These are phyloP conservation scores for Fusarium caatingaense DNA, from an alignment of 2,329 filamentous ascomycete genomes.

Conservation along the genomic window DNA sequence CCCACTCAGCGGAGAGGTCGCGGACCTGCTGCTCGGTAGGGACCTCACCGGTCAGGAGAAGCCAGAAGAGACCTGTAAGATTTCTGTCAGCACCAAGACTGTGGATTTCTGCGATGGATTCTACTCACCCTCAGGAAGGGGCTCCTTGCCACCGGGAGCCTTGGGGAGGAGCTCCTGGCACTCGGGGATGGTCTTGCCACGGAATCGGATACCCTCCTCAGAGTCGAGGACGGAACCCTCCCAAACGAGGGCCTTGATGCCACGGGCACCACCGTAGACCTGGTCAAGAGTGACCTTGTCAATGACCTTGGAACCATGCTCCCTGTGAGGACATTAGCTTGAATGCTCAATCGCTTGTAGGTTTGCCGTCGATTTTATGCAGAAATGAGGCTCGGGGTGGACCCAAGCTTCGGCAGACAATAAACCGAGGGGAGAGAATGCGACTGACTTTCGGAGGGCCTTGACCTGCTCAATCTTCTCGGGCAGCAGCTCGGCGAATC, in stretches of 20 bases:
- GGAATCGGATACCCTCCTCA: conserved; percentile 99
- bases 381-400: conserved; percentile 24
- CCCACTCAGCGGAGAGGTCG: conserved; percentile 98
- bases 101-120: neutral
- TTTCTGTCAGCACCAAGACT: conserved; percentile 27
- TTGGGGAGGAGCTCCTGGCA: conserved; percentile 98
- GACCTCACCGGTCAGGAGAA: conserved; percentile 97
- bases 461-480: conserved; percentile 99
- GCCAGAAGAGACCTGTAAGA: conserved; percentile 91
- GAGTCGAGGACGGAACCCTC: conserved; percentile 98
- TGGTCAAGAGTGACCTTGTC: conserved; percentile 99
- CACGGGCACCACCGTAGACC: conserved; percentile 98
- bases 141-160: conserved; percentile 95
- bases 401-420: conserved; percentile 26
- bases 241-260: conserved; percentile 99
- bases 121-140: conserved; percentile 85
- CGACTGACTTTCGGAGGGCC: conserved; percentile 89
- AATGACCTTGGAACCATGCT: conserved; percentile 93
- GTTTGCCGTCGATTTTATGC: conserved; percentile 4
- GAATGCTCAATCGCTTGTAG: conserved; percentile 15
- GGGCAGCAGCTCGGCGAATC: conserved; percentile 94
- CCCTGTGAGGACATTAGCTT: conserved; percentile 64
- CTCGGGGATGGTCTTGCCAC: conserved; percentile 98
- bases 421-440: conserved; percentile 30
- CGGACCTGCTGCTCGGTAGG: conserved; percentile 98